Evolutionary conservation across 2,329 filamentous ascomycete genomes (phyloP).

Genomic region (Didymella sp.): DNA sequence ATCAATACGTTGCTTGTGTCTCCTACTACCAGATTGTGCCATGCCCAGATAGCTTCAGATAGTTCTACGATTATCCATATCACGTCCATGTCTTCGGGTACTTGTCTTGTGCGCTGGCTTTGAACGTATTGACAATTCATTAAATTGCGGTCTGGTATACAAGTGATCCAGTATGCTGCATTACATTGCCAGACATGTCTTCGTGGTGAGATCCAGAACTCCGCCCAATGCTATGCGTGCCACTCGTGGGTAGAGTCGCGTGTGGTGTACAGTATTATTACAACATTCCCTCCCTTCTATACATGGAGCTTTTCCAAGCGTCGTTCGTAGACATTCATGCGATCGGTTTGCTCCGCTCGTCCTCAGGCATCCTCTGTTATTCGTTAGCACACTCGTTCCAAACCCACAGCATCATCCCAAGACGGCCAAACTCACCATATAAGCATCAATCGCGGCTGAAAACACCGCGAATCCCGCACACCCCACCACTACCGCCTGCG

Average conservation of each 20-base stretch:
- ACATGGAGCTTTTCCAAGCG: not conserved
- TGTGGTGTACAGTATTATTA: conserved; percentile 28
- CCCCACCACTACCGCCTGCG: conserved; percentile 84
- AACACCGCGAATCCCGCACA: conserved; percentile 96
- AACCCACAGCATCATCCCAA: not conserved
- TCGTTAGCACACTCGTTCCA: conserved; percentile 8
- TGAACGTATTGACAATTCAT: not conserved
- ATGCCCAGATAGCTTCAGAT: not conserved
- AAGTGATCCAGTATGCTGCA: conserved; percentile 5
- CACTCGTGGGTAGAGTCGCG: conserved; percentile 5
- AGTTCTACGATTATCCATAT: not conserved
- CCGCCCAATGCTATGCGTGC: conserved; percentile 33
- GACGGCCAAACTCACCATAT: conserved; percentile 64
- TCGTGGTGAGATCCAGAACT: conserved; percentile 20
- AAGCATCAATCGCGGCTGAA: conserved; percentile 87
- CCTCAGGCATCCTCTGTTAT: conserved; percentile 48
- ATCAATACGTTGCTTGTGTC: not conserved
- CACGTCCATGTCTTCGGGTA: too few species aligned
- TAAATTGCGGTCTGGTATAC: too few species aligned
- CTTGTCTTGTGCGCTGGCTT: too few species aligned
- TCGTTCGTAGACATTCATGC: conserved; percentile 27
- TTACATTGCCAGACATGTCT: conserved; percentile 7
- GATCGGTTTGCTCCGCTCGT: conserved; percentile 51
- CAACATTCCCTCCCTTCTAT: not conserved
- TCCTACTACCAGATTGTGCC: not conserved